Evolutionary conservation across 345 rosid species (phyloP), one percentile per base, ranked within the genome.

Genomic region (Moricandia arvensis): DNA sequence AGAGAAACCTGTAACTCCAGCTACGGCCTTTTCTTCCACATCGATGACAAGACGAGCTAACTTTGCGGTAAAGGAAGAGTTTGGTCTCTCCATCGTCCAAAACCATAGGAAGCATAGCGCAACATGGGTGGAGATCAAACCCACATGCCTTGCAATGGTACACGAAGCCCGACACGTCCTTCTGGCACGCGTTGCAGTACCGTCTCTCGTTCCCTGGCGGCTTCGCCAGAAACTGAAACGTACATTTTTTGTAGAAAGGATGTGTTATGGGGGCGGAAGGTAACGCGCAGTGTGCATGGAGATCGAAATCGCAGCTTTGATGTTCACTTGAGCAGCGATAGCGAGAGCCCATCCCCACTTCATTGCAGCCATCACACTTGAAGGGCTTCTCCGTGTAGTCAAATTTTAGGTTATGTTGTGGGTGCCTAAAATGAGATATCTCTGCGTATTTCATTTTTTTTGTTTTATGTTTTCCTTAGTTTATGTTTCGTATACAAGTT

Each of bases 351-450:
- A 95, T 90, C 2, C 97, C 97, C 0, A 85, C 91, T 80, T 95
- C 97, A 71, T 88, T 90, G 93, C 97, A 95, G 0, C 97, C 97
- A 9, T 95, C 97, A 34, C 99, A 95, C 81, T 86, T 89, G 90
- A 90, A 95, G 0, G 97, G 99, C 62, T 69, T 61, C 78, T 95
- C 91, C 2, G 85, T 80, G 87, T 74, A 74, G 76, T 87, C 91
- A 10, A 84, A 83, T 58, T 79, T 85, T 3, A 92, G 89, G 59
- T 69, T 70, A 86, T 95, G 99, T 18, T 87, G 82, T 1, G 97
- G 84, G 71, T 94, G 98, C 84, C 89, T 86, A 63, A 84, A 90
- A 73, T 92, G 97, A 18, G 86, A 74, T 66, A 92, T 90, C 43
- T 87, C 96, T 67, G 68, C 78, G 71, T 87, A 88, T 81, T 82